A percentile compares a stretch with the other conserved stretches of the same genome.
Evolutionary conservation across 202 grass and related monocot genomes (phyloP).

Genomic region (Hordeum pubiflorum): DNA sequence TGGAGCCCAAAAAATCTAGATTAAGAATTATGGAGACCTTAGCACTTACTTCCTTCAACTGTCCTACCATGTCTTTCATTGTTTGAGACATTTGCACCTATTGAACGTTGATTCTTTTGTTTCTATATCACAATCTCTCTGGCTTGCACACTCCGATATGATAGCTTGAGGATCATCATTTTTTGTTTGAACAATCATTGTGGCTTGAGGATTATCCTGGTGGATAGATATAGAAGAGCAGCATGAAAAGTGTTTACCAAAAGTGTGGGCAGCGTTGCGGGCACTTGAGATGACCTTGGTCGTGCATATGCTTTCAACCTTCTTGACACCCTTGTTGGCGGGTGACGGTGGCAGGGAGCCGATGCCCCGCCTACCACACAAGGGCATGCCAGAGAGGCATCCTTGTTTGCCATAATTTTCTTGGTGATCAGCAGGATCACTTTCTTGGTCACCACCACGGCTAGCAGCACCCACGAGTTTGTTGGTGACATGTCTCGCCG

Average conservation of each 20-base stretch:
- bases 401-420: neutral
- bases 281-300: neutral
- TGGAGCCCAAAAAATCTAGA: neutral
- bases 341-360: neutral
- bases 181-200: too few species aligned
- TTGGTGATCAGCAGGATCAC: neutral
- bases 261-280: neutral
- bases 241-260: neutral
- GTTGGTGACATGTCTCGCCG: neutral
- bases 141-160: too few species aligned
- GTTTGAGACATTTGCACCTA: neutral
- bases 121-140: neutral
- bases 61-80: neutral
- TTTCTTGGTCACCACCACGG: neutral
- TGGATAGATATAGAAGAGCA: neutral
- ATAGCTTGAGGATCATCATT: neutral
- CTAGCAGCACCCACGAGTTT: neutral
- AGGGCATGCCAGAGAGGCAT: neutral
- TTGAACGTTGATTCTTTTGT: neutral
- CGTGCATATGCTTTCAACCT: neutral
- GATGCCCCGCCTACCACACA: neutral
- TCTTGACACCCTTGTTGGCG: neutral
- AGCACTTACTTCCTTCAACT: neutral
- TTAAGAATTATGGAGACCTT: slow-evolving; percentile 13
- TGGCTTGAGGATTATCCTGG: too few species aligned